phyloP scores from a whole-genome alignment of 176 grass and related monocot species.

The Dactylis glomerata region DNA sequence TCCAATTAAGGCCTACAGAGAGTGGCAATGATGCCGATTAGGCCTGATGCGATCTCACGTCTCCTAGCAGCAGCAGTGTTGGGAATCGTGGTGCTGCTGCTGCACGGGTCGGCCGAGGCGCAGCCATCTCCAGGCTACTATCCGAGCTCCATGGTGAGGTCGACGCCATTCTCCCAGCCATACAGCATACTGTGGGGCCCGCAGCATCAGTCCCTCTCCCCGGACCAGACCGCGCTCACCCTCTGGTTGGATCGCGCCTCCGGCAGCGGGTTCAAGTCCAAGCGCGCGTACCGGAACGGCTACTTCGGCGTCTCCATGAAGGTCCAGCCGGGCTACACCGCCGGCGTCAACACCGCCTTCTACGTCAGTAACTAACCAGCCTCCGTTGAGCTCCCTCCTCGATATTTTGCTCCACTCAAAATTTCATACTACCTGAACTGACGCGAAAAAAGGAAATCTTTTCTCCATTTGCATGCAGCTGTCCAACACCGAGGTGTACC shows the following conservation, averaged over 20 bases:
- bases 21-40: background rate
- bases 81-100: conserved; percentile 1
- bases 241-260: conserved; percentile 71
- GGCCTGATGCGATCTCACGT: background rate
- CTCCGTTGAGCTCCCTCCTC: too few relatives aligned
- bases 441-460: background rate
- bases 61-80: too few relatives aligned
- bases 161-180: conserved; percentile 41
- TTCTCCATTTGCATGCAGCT: conserved; percentile 44
- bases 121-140: conserved; percentile 85
- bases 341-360: conserved; percentile 87
- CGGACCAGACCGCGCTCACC: conserved; percentile 48
- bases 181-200: conserved; percentile 77
- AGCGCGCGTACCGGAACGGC: conserved; percentile 61
- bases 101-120: background rate
- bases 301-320: conserved; percentile 85
- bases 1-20: too few relatives aligned
- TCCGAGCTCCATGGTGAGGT: conserved; percentile 51
- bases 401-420: too few relatives aligned
- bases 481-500: conserved; percentile 66
- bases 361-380: conserved; percentile 59
- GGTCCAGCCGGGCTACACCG: conserved; percentile 81
- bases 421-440: too few relatives aligned
- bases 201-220: conserved; percentile 66
- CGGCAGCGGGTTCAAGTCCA: conserved; percentile 82